Base-by-base conservation (phyloP, 2,329 filamentous ascomycete genomes). In the Parasarocladium wereldwijsianum region DNA sequence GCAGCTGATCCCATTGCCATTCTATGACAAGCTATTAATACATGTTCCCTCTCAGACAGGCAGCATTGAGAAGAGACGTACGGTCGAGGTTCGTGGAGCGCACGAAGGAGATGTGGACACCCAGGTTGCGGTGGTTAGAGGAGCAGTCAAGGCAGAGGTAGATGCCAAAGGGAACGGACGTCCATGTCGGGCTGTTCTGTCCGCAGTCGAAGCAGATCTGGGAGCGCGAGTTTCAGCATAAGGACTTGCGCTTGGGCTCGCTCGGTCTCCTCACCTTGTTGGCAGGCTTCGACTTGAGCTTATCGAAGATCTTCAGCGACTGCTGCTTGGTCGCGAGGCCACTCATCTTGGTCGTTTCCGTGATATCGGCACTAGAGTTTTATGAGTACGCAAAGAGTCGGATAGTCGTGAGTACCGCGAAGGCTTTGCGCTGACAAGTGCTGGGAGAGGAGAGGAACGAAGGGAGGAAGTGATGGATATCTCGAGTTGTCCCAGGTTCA, bases 1-100 rank as follows among this genome's bases (percentile, higher is more conserved):
- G 81, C 36, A 98, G 69, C 55, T 98, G 90, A 43, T 94, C 85
- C 90, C 90, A 98, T 80, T 94, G 85, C 90, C 90, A 98, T 63
- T 83, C 77, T 82, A 44, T 19, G n/a, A 4, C 5, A 6, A 15
- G n/a, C n/a, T n/a, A n/a, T n/a, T n/a, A n/a, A n/a, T n/a, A n/a
- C n/a, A n/a, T n/a, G n/a, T n/a, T n/a, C n/a, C n/a, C 3, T 16
- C n/a, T 24, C 18, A 36, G 32, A 20, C 11, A 16, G 18, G n/a
- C n/a, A n/a, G n/a, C n/a, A n/a, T n/a, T n/a, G n/a, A n/a, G n/a
- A n/a, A 25, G 32, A 36, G 17, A 50, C 84, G 51, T 81, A 96
- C 87, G 85, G 56, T 98, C 90, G 55, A 98, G 80, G 56, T 94
- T 94, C 38, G 87, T 96, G 37, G 87, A 96, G 47, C 90, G 80